phyloP scores from a whole-genome alignment of 202 grass and related monocot genomes.

The Miscanthus sacchariflorus region DNA sequence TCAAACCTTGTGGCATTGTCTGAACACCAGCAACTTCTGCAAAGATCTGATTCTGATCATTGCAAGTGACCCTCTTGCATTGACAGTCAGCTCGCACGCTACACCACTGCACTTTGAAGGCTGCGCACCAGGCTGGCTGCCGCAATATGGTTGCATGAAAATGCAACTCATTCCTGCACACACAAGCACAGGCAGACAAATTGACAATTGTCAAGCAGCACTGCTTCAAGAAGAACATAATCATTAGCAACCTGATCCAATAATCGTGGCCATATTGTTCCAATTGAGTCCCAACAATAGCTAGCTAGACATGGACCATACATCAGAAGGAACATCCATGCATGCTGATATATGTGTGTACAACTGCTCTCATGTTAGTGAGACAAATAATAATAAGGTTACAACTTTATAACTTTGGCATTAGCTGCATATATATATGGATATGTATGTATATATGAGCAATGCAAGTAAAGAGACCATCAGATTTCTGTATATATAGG shows the following conservation, averaged over 20 bases:
- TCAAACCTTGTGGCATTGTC: not conserved
- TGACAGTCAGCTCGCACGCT: not conserved
- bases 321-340: not conserved
- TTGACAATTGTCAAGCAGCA: conserved; percentile 4
- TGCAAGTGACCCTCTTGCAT: no score
- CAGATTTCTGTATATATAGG: not conserved
- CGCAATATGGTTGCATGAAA: not conserved
- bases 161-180: not conserved
- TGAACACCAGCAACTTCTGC: not conserved
- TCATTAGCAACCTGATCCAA: not conserved
- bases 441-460: not conserved
- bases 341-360: conserved; percentile 1
- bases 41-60: not conserved
- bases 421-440: conserved; percentile 13
- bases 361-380: not conserved
- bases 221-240: not conserved
- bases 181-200: not conserved
- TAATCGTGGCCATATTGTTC: no score
- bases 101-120: not conserved
- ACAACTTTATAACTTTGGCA: conserved; percentile 16
- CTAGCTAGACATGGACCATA: not conserved
- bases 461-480: no score
- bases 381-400: not conserved
- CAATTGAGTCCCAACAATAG: not conserved
- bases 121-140: not conserved